Base-by-base conservation (phyloP, 2,329 filamentous ascomycete species). In the Talaromyces sp. region DNA sequence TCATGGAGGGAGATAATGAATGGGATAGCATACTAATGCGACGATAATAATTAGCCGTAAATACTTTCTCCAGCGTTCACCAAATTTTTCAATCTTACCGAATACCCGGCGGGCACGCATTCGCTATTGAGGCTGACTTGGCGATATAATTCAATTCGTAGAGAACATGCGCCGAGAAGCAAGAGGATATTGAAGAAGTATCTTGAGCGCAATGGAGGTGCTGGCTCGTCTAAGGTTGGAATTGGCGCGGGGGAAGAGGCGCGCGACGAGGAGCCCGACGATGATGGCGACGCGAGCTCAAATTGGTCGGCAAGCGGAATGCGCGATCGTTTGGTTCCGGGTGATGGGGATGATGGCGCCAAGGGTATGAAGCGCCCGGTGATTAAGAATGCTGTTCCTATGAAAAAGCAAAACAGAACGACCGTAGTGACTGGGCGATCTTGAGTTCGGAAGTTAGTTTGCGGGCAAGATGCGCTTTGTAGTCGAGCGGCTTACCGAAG, bases 371-470 rank as follows among this genome's bases (percentile, higher is more conserved):
- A 70, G 49, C 68, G 69, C 57, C 70, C 73, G 40, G 71, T 56
- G 33, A 66, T 62, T 10, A 78, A 54, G 27, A 79, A 64, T 35
- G 64, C 67, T 19, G 67, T 56, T 8, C 75, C 77, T 9, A 73
- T 65, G 20, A 74, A 63, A 36, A 73, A 69, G 35, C 80, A 75
- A 19, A 72, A 62, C 4, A 77, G 57, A 33, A 76, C 67, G 16
- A 70, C 64, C 6, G 77, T 72, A 57, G 77, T 76, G 13, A 79
- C 58, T 3, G 79, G 78, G 44, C 75, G 76, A 58, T 80, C 80
- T 78, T 10, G 32, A 10, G 33, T 37, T 41, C 40, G 39, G n/a
- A 17, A 24, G 47, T 64, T 43, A 65, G 63, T 52, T 16, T 41
- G 48, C 19, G 24, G 5, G 5, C 24, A 32, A 20, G 27, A 14